Percentiles rank a stretch among this genome's conserved stretches.
Conservation (phyloP, 2,329 filamentous ascomycete genomes). For the Sordariomycetes sp. region DNA sequence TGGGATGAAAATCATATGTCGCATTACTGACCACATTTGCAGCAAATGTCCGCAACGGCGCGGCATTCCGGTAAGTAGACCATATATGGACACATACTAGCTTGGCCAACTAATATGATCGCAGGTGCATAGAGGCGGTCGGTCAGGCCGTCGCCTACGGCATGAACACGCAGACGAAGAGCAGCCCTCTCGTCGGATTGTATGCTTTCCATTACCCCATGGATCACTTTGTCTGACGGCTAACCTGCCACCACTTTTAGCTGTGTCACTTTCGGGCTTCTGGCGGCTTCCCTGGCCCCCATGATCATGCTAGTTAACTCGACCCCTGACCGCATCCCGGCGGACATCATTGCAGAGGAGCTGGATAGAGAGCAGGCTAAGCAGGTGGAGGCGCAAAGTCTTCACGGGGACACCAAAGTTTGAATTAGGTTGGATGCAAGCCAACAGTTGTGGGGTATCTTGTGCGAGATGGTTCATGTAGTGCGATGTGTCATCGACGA, state of each 20-base stretch:
- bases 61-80: conserved; percentile 17
- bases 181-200: conserved; percentile 22
- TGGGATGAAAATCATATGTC: neutral
- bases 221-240: neutral
- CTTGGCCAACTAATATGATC: neutral
- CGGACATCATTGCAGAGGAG: conserved; percentile 21
- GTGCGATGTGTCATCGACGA: no score
- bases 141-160: conserved; percentile 25
- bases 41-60: conserved; percentile 27
- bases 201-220: conserved; percentile 11
- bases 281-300: conserved; percentile 18
- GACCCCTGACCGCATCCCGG: conserved; percentile 23
- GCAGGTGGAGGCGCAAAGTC: no score
- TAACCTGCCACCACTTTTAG: conserved; percentile 9
- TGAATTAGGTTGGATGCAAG: no score
- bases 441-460: no score
- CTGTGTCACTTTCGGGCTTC: conserved; percentile 22
- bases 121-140: conserved; percentile 20
- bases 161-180: conserved; percentile 24
- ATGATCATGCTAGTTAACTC: conserved; percentile 24
- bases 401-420: no score
- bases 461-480: no score
- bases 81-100: neutral
- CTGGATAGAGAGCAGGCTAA: conserved; percentile 9
- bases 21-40: neutral